A percentile compares a stretch with the other conserved stretches of the same genome.
Conservation (phyloP, 306 rosid species). For the Fragaria ananassa region DNA sequence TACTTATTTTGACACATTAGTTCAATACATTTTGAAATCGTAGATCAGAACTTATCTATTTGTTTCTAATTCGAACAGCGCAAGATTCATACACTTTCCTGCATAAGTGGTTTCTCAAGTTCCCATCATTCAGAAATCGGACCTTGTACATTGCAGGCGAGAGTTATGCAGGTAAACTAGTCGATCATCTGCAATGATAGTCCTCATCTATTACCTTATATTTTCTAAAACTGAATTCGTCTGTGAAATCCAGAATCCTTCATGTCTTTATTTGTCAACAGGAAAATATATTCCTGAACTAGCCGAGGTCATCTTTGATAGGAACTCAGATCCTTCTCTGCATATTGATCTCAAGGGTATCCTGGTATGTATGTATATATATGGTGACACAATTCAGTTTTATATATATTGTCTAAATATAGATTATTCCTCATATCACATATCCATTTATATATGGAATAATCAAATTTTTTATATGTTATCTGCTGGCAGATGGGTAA, state of each 20-base stretch:
- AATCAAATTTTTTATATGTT: background rate
- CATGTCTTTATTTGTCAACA: conserved; percentile 21
- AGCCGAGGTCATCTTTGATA: conserved; percentile 70
- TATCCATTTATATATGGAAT: background rate
- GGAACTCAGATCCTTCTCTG: conserved; percentile 55
- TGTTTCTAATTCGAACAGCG: conserved; percentile 40
- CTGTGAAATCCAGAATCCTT: background rate
- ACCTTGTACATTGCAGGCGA: conserved; percentile 80
- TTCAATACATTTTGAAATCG: background rate
- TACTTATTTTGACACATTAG: background rate
- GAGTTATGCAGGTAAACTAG: conserved; percentile 68
- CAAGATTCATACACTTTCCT: conserved; percentile 69
- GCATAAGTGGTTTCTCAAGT: conserved; percentile 75
- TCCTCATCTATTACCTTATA: background rate
- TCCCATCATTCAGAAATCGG: conserved; percentile 63
- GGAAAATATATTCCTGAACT: conserved; percentile 87
- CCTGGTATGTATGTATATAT: conserved; percentile 38
- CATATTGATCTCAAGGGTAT: conserved; percentile 73
- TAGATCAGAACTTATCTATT: background rate
- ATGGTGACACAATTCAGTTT: background rate
- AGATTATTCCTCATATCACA: background rate
- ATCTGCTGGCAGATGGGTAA: conserved; percentile 59
- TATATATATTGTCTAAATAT: no score
- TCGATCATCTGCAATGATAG: background rate
- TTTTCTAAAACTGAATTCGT: background rate